Conservation (phyloP, 371 early-diverging fungal genomes). For the Rhizopus sp. region DNA sequence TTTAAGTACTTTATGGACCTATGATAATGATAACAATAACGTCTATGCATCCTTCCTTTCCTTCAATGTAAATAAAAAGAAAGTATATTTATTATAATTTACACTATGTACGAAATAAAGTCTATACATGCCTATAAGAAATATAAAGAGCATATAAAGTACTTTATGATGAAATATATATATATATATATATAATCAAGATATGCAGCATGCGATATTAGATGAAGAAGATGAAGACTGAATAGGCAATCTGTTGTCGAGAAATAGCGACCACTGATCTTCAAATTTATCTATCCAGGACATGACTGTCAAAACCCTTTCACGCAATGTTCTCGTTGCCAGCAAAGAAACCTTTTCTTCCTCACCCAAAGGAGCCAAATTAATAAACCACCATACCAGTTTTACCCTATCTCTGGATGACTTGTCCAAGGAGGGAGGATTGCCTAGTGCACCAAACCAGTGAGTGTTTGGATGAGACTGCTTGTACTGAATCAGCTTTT, state of each 20-base stretch:
- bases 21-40: too few species aligned
- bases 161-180: too few species aligned
- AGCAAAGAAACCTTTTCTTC: slow-evolving; percentile 52
- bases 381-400: slow-evolving; percentile 60
- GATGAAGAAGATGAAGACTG: slow-evolving; percentile 6
- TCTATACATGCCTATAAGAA: not conserved
- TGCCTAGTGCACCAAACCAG: slow-evolving; percentile 23
- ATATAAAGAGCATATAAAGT: not conserved
- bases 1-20: too few species aligned
- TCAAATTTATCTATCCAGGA: slow-evolving; percentile 45
- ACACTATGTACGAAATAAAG: not conserved
- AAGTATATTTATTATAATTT: not conserved
- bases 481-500: slow-evolving; percentile 10
- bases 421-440: slow-evolving; percentile 23
- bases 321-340: slow-evolving; percentile 39
- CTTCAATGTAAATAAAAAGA: not conserved
- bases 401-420: slow-evolving; percentile 29
- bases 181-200: slow-evolving; percentile 3
- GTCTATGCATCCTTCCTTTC: not conserved
- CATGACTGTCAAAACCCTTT: slow-evolving; percentile 43
- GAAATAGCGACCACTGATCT: slow-evolving; percentile 31
- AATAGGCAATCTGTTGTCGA: slow-evolving; percentile 3
- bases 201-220: slow-evolving; percentile 15
- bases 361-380: slow-evolving; percentile 51
- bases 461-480: slow-evolving; percentile 2